Percentiles rank a stretch among this genome's conserved stretches.
Evolutionary conservation across 805 yeast genomes (phyloP).

Genomic region (Candida railenensis): DNA sequence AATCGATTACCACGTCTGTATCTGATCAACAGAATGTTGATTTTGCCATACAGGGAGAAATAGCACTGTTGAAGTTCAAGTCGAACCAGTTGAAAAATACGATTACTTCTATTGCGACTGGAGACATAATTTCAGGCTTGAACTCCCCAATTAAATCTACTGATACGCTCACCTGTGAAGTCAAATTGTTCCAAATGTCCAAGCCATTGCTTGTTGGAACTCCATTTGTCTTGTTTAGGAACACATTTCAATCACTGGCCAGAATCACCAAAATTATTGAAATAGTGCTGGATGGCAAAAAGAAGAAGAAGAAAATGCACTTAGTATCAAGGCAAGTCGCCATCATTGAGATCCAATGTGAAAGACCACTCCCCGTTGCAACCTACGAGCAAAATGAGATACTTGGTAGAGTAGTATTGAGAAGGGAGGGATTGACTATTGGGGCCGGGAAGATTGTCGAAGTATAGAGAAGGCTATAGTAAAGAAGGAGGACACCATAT

Average conservation of each 20-base stretch:
- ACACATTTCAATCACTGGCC: conserved; percentile 71
- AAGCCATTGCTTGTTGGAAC: conserved; percentile 81
- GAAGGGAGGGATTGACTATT: conserved; percentile 67
- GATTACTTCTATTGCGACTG: conserved; percentile 58
- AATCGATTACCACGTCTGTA: conserved; percentile 24
- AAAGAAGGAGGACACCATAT: neutral
- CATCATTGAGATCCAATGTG: conserved; percentile 48
- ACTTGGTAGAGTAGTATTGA: conserved; percentile 66
- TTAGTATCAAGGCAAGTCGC: conserved; percentile 62
- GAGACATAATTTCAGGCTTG: conserved; percentile 46
- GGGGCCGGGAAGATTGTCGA: conserved; percentile 58
- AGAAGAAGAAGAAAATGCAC: conserved; percentile 51
- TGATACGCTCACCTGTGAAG: conserved; percentile 23
- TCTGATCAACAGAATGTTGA: conserved; percentile 41
- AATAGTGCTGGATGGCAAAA: conserved; percentile 19
- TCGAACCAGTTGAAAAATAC: conserved; percentile 47
- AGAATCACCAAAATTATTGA: conserved; percentile 49
- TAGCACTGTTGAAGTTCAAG: conserved; percentile 46
- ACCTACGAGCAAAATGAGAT: conserved; percentile 46
- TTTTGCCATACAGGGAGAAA: conserved; percentile 61
- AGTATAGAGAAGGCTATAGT: neutral
- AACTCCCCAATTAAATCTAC: conserved; percentile 25
- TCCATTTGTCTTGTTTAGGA: conserved; percentile 73
- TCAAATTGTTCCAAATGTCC: conserved; percentile 42
- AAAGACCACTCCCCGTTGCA: conserved; percentile 51